phyloP scores from a whole-genome alignment of 177 flowering plant species.

The Vitis hybrid region DNA sequence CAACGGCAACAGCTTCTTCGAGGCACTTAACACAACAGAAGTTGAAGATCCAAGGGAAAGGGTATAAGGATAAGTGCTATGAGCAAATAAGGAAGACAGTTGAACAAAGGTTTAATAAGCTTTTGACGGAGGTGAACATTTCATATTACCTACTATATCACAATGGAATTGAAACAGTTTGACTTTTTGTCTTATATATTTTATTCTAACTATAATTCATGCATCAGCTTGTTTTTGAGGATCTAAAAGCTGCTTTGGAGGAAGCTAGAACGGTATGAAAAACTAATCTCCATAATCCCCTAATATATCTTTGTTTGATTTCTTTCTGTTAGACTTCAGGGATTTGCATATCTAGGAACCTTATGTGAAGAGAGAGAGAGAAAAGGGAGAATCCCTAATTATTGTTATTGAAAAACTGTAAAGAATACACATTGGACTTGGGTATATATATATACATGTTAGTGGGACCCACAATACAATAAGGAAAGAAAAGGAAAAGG shows the following conservation, averaged over 20 bases:
- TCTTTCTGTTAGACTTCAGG: neutral
- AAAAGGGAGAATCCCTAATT: no score
- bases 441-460: no score
- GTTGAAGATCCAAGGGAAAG: conserved; percentile 86
- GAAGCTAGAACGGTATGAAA: conserved; percentile 78
- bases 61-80: conserved; percentile 97
- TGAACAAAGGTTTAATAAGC: conserved; percentile 74
- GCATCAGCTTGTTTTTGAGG: conserved; percentile 69
- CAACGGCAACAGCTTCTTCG: conserved; percentile 52
- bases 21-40: conserved; percentile 66
- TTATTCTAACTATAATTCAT: conserved; percentile 15
- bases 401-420: no score
- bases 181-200: no score
- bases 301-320: neutral
- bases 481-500: no score
- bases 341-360: neutral
- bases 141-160: neutral
- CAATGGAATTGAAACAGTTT: no score
- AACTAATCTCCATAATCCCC: neutral
- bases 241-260: conserved; percentile 86
- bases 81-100: conserved; percentile 89
- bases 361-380: no score
- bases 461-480: no score
- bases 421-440: no score
- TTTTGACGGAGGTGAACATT: conserved; percentile 67